These are phyloP conservation scores for Pseudogymnoascus sp. DNA, from an alignment of 2,329 filamentous ascomycete genomes.

Conservation along the genomic window DNA sequence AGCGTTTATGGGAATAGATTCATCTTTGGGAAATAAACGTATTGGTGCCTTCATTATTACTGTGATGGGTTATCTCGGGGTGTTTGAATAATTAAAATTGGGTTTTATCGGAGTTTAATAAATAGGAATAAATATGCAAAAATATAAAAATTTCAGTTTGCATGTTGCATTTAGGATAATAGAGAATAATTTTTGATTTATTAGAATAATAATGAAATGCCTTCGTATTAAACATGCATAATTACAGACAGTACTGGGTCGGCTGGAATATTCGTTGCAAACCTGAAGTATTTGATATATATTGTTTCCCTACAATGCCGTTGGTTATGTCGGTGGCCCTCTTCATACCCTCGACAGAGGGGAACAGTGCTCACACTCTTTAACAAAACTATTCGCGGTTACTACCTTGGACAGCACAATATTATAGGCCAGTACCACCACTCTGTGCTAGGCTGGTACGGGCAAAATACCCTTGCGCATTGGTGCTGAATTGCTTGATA, in stretches of 20 bases:
- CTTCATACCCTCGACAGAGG: not conserved
- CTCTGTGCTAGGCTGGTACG: not conserved
- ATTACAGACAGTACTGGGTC: not conserved
- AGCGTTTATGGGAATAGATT: not conserved
- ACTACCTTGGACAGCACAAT: not conserved
- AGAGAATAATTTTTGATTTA: not conserved
- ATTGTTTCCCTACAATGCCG: not conserved
- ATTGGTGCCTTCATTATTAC: not conserved
- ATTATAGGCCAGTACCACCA: not conserved
- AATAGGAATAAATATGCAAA: not conserved
- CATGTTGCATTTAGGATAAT: not conserved
- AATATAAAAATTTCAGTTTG: too few relatives aligned
- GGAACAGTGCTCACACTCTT: not conserved
- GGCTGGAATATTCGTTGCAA: not conserved
- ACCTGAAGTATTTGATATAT: not conserved
- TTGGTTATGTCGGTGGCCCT: not conserved
- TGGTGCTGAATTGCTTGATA: constrained; percentile 4
- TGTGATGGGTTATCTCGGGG: not conserved
- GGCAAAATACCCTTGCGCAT: not conserved
- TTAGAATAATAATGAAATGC: not conserved
- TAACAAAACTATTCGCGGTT: not conserved
- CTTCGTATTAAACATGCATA: not conserved
- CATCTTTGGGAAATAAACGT: not conserved
- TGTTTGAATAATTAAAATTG: not conserved
- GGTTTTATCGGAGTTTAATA: not conserved